Evolutionary conservation across 1,284 basidiomycete species (phyloP), one percentile per base, ranked within the genome.

Genomic region (Papiliotrema nemorosa): DNA sequence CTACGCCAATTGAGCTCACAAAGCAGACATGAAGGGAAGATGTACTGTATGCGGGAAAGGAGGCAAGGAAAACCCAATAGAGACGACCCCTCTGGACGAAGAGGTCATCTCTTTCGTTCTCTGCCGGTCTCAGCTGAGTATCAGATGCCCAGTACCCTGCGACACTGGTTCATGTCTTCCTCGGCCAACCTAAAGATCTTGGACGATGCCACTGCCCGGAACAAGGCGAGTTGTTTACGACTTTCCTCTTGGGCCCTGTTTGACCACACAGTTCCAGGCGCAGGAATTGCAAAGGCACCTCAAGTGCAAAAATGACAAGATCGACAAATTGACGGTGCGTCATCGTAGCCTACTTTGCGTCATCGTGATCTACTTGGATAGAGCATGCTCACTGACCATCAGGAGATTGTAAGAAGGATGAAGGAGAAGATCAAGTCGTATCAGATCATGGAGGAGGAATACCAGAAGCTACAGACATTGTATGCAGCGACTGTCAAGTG

Each of bases 1-100:
- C 4, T 35, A 5, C 3, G 31, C 40, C 10, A 5, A n/a, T 12
- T 22, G 46, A 10, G 35, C 13, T 20, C 33, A 24, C 13, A 12
- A 20, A 16, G 25, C 25, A 49, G 47, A 42, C 22, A 49, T 42
- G 18, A 49, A 49, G 21, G 47, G 27, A n/a, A 22, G 26, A 29
- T 49, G 47, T 18, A 35, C 47, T 4, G 38, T 42, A 4, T 49
- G 47, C 33, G 47, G 47, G 3, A 49, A 41, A 24, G 47, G 47
- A 18, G 40, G 27, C 7, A 27, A 42, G 18, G 31, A 41, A 5
- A 21, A 34, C 16, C 47, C 47, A 5, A 36, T 49, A 2, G 20
- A 21, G 3, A 37, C 31, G 7, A 41, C 29, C 7, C 9, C 25
- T 12, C 14, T 49, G 2, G 47, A 41, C 20, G 47, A 43, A 9